A percentile compares a stretch with the other conserved stretches of the same genome.
These are phyloP conservation scores for Fusarium sacchari DNA, from an alignment of 2,329 filamentous ascomycete genomes.

Conservation along the genomic window DNA sequence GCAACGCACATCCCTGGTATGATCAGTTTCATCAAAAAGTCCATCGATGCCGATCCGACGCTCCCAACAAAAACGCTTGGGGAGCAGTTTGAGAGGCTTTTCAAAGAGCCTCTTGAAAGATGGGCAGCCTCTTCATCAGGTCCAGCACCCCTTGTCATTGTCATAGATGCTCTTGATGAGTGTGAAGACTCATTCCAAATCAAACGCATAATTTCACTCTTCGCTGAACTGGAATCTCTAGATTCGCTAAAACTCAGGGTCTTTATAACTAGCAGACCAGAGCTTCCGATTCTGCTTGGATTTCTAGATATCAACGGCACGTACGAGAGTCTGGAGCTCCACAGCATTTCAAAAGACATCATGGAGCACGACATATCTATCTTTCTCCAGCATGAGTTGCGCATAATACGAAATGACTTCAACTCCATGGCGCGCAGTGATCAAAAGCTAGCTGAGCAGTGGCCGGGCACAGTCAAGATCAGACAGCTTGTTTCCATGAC, in stretches of 20 bases:
- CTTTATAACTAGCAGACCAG: background rate
- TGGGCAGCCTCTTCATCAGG: background rate
- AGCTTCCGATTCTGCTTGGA: background rate
- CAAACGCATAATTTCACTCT: background rate
- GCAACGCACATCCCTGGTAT: background rate
- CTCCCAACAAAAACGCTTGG: background rate
- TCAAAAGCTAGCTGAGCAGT: background rate
- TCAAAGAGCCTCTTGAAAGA: background rate
- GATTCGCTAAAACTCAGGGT: background rate
- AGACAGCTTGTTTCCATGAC: background rate
- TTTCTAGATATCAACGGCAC: background rate
- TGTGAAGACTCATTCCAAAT: background rate
- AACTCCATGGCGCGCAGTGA: rapidly evolving
- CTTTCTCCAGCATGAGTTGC: background rate
- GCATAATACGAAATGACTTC: background rate
- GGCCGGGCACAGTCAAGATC: background rate
- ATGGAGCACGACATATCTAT: background rate
- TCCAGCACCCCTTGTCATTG: rapidly evolving
- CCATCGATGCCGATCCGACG: background rate
- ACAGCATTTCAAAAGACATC: background rate
- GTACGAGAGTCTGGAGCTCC: background rate
- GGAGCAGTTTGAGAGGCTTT: background rate
- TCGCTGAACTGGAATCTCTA: background rate
- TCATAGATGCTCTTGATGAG: background rate
- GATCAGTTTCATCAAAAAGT: background rate